phyloP scores from a whole-genome alignment of 2,329 filamentous ascomycete species.

The Fusarium sp. region DNA sequence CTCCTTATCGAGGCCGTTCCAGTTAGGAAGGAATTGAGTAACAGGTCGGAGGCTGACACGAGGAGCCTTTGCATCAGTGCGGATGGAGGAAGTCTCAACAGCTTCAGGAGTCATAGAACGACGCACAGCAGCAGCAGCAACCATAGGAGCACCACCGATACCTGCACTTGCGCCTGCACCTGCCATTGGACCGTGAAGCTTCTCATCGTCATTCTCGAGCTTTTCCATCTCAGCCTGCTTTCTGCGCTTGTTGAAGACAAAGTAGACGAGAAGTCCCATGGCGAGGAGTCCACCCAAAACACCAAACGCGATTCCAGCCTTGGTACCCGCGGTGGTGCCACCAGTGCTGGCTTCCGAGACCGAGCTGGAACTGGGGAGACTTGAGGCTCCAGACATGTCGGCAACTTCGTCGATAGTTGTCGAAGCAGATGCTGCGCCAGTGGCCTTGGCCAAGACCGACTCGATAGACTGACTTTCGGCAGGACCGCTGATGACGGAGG shows the following conservation, averaged over 20 bases:
- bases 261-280: conserved; percentile 77
- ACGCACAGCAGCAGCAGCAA: conserved; percentile 19
- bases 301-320: conserved; percentile 89
- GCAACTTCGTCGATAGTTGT: conserved; percentile 37
- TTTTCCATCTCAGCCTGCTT: conserved; percentile 71
- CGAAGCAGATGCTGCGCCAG: conserved; percentile 29
- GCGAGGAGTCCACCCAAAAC: conserved; percentile 79
- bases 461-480: conserved; percentile 47
- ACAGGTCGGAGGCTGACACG: conserved; percentile 87
- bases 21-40: conserved; percentile 84
- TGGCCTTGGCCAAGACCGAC: conserved; percentile 52
- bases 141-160: conserved; percentile 44
- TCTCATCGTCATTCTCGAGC: conserved; percentile 75
- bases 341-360: conserved; percentile 37
- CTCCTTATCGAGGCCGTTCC: conserved; percentile 64
- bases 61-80: conserved; percentile 73
- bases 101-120: conserved; percentile 34
- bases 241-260: conserved; percentile 79
- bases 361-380: conserved; percentile 41
- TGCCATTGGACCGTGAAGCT: conserved; percentile 62
- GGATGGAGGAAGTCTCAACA: conserved; percentile 32
- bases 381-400: conserved; percentile 32
- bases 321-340: conserved; percentile 61
- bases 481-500: conserved; percentile 50
- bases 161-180: conserved; percentile 52